A percentile compares a stretch with the other conserved stretches of the same genome.
Conservation (phyloP, 768 basidiomycete genomes). For the Trichaptum fuscoviolaceum region DNA sequence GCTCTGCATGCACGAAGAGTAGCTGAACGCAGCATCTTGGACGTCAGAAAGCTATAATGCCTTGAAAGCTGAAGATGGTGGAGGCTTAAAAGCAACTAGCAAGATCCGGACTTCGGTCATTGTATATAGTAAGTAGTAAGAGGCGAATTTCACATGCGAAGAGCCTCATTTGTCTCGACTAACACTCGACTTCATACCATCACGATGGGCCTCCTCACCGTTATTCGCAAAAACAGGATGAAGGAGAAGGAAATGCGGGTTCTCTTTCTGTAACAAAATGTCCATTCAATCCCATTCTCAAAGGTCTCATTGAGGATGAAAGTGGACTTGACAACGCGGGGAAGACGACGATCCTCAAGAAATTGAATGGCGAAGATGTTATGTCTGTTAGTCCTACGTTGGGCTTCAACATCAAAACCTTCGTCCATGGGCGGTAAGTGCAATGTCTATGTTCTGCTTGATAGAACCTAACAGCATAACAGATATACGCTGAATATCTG, state of each 20-base stretch:
- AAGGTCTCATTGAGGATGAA: conserved; percentile 6
- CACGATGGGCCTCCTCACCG: conserved; percentile 88
- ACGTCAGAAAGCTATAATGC: too few relatives aligned
- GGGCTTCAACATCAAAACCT: conserved; percentile 99
- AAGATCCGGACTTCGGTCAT: neutral
- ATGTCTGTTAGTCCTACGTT: conserved; percentile 85
- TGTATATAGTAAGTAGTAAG: neutral
- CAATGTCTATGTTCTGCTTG: conserved; percentile 18
- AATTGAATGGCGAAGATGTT: conserved; percentile 90
- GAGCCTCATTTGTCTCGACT: neutral
- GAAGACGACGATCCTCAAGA: conserved; percentile 97
- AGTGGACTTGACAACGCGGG: conserved; percentile 98
- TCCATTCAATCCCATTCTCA: neutral
- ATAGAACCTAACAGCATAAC: conserved; percentile 16
- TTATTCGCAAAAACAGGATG: conserved; percentile 92
- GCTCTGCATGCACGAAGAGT: neutral
- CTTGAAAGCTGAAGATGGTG: too few relatives aligned
- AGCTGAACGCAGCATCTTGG: neutral
- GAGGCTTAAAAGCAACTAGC: neutral
- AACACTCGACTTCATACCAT: neutral
- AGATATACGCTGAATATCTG: conserved; percentile 42
- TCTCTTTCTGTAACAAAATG: conserved; percentile 69
- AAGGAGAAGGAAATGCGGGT: conserved; percentile 97
- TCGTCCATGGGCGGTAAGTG: conserved; percentile 79
- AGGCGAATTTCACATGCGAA: neutral